Evolutionary conservation across 768 basidiomycete species (phyloP).

Genomic region (Suillus subaureus): DNA sequence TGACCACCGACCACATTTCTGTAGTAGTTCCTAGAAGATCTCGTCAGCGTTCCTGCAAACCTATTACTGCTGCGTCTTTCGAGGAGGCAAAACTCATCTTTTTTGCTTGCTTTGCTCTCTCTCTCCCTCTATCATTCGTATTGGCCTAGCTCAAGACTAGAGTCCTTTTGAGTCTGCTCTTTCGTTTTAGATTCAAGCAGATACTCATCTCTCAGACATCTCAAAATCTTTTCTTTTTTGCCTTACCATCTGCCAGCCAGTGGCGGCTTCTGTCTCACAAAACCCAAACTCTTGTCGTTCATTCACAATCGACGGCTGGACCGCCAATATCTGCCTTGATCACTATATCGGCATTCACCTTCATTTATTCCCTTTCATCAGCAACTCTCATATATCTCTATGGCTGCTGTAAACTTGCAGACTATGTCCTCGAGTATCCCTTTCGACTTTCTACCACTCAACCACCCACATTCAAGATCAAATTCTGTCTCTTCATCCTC

Average conservation of each 20-base stretch:
- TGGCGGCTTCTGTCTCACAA: neutral
- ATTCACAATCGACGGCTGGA: constrained; percentile 52
- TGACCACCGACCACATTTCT: constrained; percentile 48
- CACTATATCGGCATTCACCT: constrained; percentile 37
- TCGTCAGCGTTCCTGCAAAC: constrained; percentile 31
- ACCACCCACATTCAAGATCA: constrained; percentile 71
- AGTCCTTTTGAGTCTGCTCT: neutral
- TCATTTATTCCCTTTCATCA: constrained; percentile 31
- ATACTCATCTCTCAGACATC: constrained; percentile 1
- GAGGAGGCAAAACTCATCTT: constrained; percentile 4
- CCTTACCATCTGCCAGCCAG: neutral
- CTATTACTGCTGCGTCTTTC: constrained; percentile 5
- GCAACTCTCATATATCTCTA: constrained; percentile 30
- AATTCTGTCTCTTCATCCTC: constrained; percentile 78
- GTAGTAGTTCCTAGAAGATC: constrained; percentile 31
- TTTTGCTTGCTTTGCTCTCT: neutral
- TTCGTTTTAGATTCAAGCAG: constrained; percentile 1
- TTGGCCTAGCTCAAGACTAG: constrained; percentile 4
- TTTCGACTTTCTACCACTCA: constrained; percentile 70
- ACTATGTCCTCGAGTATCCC: constrained; percentile 67
- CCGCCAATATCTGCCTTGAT: constrained; percentile 42
- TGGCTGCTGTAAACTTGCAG: constrained; percentile 78
- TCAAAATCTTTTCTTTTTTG: constrained; percentile 4
- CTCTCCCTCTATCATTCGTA: neutral
- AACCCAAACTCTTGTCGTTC: constrained; percentile 10